A percentile compares a stretch with the other conserved stretches of the same genome.
phyloP scores from a whole-genome alignment of 2,329 filamentous ascomycete genomes.

The Colletotrichum tamarilloi region DNA sequence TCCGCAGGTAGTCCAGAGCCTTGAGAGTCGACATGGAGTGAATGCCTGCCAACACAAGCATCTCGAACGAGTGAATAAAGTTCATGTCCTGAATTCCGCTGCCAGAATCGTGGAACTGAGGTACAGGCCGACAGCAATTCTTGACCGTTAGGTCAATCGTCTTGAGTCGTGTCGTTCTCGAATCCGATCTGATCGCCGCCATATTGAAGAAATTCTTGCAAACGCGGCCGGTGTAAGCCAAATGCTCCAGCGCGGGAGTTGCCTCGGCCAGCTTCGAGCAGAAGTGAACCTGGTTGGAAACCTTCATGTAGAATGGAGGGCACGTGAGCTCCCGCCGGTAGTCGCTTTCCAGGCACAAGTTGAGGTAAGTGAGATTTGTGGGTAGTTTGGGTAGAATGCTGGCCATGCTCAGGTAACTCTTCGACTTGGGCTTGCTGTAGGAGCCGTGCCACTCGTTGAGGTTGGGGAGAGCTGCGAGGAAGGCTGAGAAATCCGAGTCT shows the following conservation, averaged over 20 bases:
- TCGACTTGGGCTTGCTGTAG: constrained; percentile 78
- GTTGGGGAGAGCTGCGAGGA: constrained; percentile 73
- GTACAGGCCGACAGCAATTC: constrained; percentile 73
- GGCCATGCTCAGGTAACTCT: constrained; percentile 78
- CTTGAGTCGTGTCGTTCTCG: constrained; percentile 64
- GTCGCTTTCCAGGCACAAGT: constrained; percentile 77
- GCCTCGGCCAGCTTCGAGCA: constrained; percentile 69
- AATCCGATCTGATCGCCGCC: constrained; percentile 61
- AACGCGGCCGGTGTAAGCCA: constrained; percentile 78
- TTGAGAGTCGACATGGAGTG: constrained; percentile 68
- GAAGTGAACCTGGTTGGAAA: constrained; percentile 70
- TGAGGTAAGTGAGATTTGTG: constrained; percentile 68
- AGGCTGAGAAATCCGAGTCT: constrained; percentile 69
- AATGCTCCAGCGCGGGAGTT: constrained; percentile 71
- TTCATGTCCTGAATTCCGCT: constrained; percentile 78
- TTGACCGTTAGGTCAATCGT: constrained; percentile 79
- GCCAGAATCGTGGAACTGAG: constrained; percentile 70
- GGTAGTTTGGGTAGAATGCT: constrained; percentile 70
- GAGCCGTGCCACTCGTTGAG: constrained; percentile 72
- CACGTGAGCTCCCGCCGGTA: constrained; percentile 73
- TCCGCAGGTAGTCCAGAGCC: constrained; percentile 72
- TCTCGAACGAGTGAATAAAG: constrained; percentile 79
- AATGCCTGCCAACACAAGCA: constrained; percentile 72
- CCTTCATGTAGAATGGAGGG: constrained; percentile 70
- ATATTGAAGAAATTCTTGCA: constrained; percentile 76